Percentiles rank a stretch among this genome's conserved stretches.
phyloP scores from a whole-genome alignment of 2,329 filamentous ascomycete genomes.

The Volutella citrinella region DNA sequence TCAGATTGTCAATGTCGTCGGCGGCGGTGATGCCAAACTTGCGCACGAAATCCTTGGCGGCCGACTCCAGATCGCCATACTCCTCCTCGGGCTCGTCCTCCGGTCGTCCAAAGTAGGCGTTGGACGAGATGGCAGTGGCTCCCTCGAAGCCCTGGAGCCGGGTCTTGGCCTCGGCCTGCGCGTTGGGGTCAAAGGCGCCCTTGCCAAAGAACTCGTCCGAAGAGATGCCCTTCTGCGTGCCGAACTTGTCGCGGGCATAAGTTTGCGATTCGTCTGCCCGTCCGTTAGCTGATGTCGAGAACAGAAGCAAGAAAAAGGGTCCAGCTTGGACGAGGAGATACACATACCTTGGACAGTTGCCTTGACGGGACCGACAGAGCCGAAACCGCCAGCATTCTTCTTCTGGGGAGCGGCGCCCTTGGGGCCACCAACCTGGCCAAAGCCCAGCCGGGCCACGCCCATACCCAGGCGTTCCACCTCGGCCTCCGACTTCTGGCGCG shows the following conservation, averaged over 20 bases:
- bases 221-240: constrained; percentile 89
- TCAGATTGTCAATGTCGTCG: constrained; percentile 91
- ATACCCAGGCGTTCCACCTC: constrained; percentile 89
- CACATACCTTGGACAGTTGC: constrained; percentile 63
- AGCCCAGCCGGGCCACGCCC: constrained; percentile 81
- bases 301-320: too few relatives aligned
- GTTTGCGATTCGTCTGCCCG: constrained; percentile 68
- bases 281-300: constrained; percentile 10
- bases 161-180: constrained; percentile 80
- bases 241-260: constrained; percentile 86
- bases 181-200: constrained; percentile 75
- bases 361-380: constrained; percentile 75
- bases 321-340: too few relatives aligned
- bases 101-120: constrained; percentile 93
- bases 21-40: constrained; percentile 94
- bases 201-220: constrained; percentile 98
- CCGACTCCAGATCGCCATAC: constrained; percentile 88
- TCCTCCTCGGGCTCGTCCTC: constrained; percentile 79
- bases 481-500: constrained; percentile 62
- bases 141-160: constrained; percentile 92
- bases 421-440: constrained; percentile 74
- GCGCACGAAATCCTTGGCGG: constrained; percentile 92
- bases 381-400: constrained; percentile 83
- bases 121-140: constrained; percentile 87
- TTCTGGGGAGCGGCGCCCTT: constrained; percentile 56